Percentiles rank a stretch among this genome's conserved stretches.
Evolutionary conservation across 2,329 filamentous ascomycete species (phyloP).

Genomic region (Colletotrichum ledebouriae): DNA sequence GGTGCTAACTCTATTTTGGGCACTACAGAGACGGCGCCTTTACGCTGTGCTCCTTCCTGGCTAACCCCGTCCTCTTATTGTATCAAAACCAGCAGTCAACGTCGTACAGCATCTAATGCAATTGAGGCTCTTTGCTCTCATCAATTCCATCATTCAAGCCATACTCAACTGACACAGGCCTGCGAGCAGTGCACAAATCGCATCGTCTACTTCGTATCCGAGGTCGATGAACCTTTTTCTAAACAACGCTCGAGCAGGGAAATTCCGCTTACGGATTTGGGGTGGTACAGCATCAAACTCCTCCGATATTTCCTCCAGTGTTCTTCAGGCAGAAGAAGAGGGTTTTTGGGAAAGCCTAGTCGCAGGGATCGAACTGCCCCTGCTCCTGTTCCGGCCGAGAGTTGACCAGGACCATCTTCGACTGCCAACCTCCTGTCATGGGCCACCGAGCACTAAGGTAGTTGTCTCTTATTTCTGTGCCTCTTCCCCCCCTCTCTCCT

Average conservation of each 20-base stretch:
- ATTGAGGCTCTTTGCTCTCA: conserved; percentile 2
- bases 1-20: too few relatives aligned
- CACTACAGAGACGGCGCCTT: too few relatives aligned
- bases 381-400: conserved; percentile 35
- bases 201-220: neutral
- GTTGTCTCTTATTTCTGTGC: conserved; percentile 8
- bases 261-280: neutral
- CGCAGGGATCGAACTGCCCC: conserved; percentile 20
- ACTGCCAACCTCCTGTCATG: conserved; percentile 11
- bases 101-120: conserved; percentile 1
- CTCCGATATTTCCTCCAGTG: conserved; percentile 13
- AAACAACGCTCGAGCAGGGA: neutral
- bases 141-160: neutral
- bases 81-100: conserved; percentile 1
- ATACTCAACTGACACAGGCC: too few relatives aligned
- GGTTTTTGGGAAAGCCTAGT: neutral
- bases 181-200: neutral
- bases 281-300: conserved; percentile 12
- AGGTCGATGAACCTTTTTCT: neutral
- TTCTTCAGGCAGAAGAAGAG: neutral
- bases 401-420: conserved; percentile 1
- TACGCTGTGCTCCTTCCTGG: too few relatives aligned
- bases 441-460: neutral
- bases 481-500: neutral
- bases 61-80: neutral